Base-by-base conservation (phyloP, 1,284 basidiomycete genomes). In the Moesziomyces sp. region DNA sequence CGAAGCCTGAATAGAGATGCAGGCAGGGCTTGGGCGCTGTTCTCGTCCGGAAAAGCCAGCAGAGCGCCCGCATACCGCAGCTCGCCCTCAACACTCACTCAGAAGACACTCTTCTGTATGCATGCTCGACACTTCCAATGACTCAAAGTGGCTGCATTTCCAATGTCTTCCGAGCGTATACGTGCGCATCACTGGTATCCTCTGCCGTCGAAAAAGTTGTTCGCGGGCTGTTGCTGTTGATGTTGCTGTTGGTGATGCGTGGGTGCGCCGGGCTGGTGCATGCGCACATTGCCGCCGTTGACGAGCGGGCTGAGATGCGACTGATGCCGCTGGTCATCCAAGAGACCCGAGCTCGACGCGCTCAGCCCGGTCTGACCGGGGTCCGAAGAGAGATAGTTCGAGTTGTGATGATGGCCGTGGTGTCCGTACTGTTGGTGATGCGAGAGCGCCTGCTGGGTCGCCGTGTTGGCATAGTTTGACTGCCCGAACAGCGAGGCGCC, bases 261-360 rank as follows among this genome's bases (percentile, higher is more conserved):
- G 52, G 62, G 35, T 56, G 69, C 42, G 55, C 51, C 51, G 3
- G 35, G 58, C 14, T 45, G 63, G 34, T 72, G 63, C 63, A 72
- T 66, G 4, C 71, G 52, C 16, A 74, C 61, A n/a, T 52, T 60
- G 5, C 65, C 65, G 3, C 69, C 63, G 23, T 74, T 68, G 11
- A 74, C 58, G 42, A 73, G 47, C 16, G 70, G 70, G 21, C 64
- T 68, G 30, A 74, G 46, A 46, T 74, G 71, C 48, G 71, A 74
- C 26, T 64, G 65, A 40, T 74, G 71, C 4, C 65, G 28, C 21
- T 58, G 53, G 21, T 68, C 65, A 34, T 68, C 71, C 52, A 74
- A 21, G 55, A 74, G 24, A 0, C 61, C 61, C 16, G 71, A 68
- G 7, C 44, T 46, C 6, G 60, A 64, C 3, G 65, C 54, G 24